Base-by-base conservation (phyloP, 73 alveolate genomes). In the Paramecium octaurelia region DNA sequence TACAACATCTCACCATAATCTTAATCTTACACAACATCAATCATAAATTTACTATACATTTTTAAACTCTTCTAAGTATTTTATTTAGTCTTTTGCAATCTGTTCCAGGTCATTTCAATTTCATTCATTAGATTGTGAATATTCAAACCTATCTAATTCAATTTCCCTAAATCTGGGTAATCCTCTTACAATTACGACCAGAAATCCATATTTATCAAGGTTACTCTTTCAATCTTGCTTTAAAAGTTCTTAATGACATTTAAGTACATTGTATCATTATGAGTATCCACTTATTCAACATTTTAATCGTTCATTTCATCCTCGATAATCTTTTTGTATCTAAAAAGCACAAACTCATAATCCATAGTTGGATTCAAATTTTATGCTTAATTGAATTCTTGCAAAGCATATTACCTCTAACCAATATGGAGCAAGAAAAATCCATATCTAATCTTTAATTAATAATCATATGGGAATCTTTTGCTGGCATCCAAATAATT, bases 271-370 rank as follows among this genome's bases (percentile, higher is more conserved):
- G 76, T 2, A 24, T 80, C 91, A 80, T 80, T 80, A 46, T 80
- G 91, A 24, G 75, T 27, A 43, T 80, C 91, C 8, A 80, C 24
- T 20, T 36, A 36, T 16, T 73, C 87, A 23, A 43, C 46, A 80
- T 80, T 80, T 24, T 80, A 46, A 80, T 80, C 91, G 46, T 80
- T 80, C 91, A 80, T 80, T 14, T 80, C 91, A 43, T 80, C 91
- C 10, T 80, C 91, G 9, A 80, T 48, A 18, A 80, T 24, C n/a
- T 80, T 80, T 9, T 46, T 80, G 18, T 80, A 80, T n/a, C 91
- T 40, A 46, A 14, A 80, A 18, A 80, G 27, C 12, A 80, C 57
- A 46, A 80, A 80, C 18, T 80, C 91, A 44, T 46, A 43, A 48
- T 80, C 91, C 18, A 80, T 24, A 0, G 91, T 80, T 0, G 91